Base-by-base conservation (phyloP, 2,329 filamentous ascomycete species). In the Magnaporthiopsis poae region DNA sequence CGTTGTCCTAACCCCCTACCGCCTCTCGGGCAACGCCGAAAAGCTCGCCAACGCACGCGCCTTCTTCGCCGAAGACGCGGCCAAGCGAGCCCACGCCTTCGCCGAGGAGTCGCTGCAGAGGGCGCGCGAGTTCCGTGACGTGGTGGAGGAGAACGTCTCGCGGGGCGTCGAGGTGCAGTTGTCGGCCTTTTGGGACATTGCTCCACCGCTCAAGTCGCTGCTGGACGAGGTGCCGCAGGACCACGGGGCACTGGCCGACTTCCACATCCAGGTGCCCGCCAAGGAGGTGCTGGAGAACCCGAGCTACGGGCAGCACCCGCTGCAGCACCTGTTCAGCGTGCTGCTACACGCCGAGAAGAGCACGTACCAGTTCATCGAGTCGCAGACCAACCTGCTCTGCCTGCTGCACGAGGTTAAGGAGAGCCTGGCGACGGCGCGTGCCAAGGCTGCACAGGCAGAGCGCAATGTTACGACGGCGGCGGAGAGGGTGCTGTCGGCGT, bases 131-230 rank as follows among this genome's bases (percentile, higher is more conserved):
- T 93, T 98, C 74, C 84, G 91, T 71, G 83, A 84, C 62, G 86
- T 95, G 8, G 86, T 97, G 36, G 92, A 96, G 74, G 84, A 88
- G 71, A 95, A 95, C 66, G 93, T 96, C 29, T 87, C 88, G 27
- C 88, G 91, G 12, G 95, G 94, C 21, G 92, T 98, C 13, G 92
- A 97, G 75, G 86, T 92, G 66, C 95, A 98, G 77, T 84, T 97
- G 2, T 93, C 90, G 12, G 93, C 94, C 0, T 99, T 98, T 76
- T 99, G 95, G 95, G 95, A 99, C 74, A 96, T 98, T 72, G 94
- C 93, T 1, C 95, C 95, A 2, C 87, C 88, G 3, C 83, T 99
- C 0, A 83, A 89, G 33, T 84, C 88, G 21, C 81, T 98, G 62
- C 84, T 96, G 13, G 90, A 96, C 68, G 90, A 90, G 72, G 88